Evolutionary conservation across 2,329 filamentous ascomycete genomes (phyloP), one percentile per base, ranked within the genome.

Genomic region (Cercospora nicotianae): DNA sequence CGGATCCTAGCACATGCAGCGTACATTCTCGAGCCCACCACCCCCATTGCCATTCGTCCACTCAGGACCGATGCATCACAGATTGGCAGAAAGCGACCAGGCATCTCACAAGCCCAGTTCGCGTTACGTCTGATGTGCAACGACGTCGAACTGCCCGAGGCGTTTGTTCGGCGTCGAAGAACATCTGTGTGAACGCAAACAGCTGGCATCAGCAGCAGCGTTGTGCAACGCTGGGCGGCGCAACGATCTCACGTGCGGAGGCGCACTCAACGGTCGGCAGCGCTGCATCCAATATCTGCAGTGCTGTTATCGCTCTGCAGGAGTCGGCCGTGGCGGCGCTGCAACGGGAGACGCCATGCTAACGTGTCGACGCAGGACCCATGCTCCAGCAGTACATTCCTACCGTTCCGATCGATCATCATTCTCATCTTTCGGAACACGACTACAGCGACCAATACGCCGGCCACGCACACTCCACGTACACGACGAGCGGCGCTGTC

Each of bases 361-460:
- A 81, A 78, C 81, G 78, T 72, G 73, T 74, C 74, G 72, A 74
- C 71, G 74, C 78, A 79, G 73, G 70, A 78, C 76, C 80, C 77
- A 76, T 83, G 73, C 79, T 83, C 72, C 81, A 82, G 71, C 80
- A 82, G 68, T 77, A 58, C 45, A 51, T 51, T 51, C 45, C 26
- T 10, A 81, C 72, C 74, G 45, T 79, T 69, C 75, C 81, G 75
- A 70, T 73, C 61, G 76, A 76, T 77, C 81, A 81, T 64, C 80
- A 81, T 74, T 76, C 79, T 60, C 78, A 51, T 83, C 69, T 76
- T 77, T 79, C 81, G 48, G 82, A 83, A 67, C 77, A 81, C 69
- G 80, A 83, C 73, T 83, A 79, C 78, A 78, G 80, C 75, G 80
- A 83, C 67, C 79, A 81, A 64, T 81, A 82, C 74, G 75, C 77